Conservation (phyloP, 2,329 filamentous ascomycete genomes). For the Aspergillus brasiliensis region DNA sequence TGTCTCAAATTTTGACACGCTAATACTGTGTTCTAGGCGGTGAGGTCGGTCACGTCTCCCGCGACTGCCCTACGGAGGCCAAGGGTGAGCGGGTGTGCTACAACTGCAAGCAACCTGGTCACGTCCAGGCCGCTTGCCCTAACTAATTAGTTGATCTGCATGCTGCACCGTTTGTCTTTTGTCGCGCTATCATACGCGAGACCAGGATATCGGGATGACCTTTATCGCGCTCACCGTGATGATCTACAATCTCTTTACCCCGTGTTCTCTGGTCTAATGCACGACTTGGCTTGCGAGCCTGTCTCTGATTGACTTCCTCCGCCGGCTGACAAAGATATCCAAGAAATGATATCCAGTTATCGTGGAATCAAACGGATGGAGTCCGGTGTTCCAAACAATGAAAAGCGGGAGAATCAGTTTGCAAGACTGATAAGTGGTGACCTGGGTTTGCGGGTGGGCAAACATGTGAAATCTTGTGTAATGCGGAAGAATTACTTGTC, state of each 20-base stretch:
- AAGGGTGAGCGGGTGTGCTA: constrained; percentile 96
- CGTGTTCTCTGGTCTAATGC: constrained; percentile 25
- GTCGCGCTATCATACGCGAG: constrained; percentile 25
- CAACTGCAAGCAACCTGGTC: constrained; percentile 85
- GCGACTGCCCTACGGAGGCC: constrained; percentile 93
- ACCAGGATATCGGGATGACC: constrained; percentile 16
- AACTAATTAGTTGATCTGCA: constrained; percentile 56
- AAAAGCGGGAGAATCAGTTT: constrained; percentile 18
- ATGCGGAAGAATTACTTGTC: constrained; percentile 19
- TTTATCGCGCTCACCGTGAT: constrained; percentile 23
- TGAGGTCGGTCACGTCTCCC: constrained; percentile 91
- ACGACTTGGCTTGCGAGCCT: constrained; percentile 23
- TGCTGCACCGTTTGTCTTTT: constrained; percentile 29
- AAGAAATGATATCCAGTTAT: constrained; percentile 17
- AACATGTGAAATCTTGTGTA: constrained; percentile 26
- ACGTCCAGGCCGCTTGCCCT: constrained; percentile 93
- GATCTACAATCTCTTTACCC: constrained; percentile 28
- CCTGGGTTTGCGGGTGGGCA: constrained; percentile 30
- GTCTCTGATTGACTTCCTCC: constrained; percentile 27
- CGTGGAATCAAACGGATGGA: constrained; percentile 14
- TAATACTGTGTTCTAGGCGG: constrained; percentile 53
- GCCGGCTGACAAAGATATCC: constrained; percentile 21
- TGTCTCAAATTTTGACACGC: constrained; percentile 1
- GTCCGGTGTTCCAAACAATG: constrained; percentile 11
- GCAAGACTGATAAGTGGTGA: constrained; percentile 24